Evolutionary conservation across 345 rosid genomes (phyloP), one percentile per base, ranked within the genome.

Genomic region (Trapa incisa): DNA sequence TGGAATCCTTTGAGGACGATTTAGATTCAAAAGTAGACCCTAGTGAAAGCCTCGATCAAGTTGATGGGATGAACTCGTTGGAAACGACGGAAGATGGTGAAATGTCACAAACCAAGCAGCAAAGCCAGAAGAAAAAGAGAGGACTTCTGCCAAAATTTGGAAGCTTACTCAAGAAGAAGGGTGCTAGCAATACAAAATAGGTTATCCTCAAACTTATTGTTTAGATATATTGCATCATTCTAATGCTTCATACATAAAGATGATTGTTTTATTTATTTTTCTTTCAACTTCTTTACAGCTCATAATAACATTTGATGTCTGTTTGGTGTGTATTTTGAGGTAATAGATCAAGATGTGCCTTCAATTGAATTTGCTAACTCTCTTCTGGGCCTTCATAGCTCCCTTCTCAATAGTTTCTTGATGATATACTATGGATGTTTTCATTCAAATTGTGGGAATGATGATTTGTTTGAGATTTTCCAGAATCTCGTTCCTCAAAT

Each of bases 151-250:
- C 83, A 56, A 94, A 94, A 79, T 92, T 94, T 36, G 97, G 99
- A 67, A 94, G 83, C 74, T 84, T 94, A 33, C 95, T 94, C 17
- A 94, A 91, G 87, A 94, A 94, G 92, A 94, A 87, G 79, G 72
- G 86, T 68, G 74, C 83, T 41, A 77, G 82, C 81, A 88, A 80
- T 80, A 89, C 65, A 64, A 92, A 87, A 77, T 90, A 58, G 35
- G 63, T 11, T 15, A 58, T 58, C 60, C 33, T n/a, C 5, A 2
- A 12, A 54, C 17, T 8, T n/a, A 54, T 22, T 58, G 37, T 32
- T 13, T 35, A 58, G 63, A 38, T 58, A 58, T 58, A 58, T 33
- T 58, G 37, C 13, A 32, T 58, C 4, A 32, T 10, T 33, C 16
- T 11, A 9, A 7, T 58, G 38, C 63, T 32, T 11, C 15, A 58